These are phyloP conservation scores for Kazachstania africana DNA, from an alignment of 805 yeast species.

Conservation along the genomic window DNA sequence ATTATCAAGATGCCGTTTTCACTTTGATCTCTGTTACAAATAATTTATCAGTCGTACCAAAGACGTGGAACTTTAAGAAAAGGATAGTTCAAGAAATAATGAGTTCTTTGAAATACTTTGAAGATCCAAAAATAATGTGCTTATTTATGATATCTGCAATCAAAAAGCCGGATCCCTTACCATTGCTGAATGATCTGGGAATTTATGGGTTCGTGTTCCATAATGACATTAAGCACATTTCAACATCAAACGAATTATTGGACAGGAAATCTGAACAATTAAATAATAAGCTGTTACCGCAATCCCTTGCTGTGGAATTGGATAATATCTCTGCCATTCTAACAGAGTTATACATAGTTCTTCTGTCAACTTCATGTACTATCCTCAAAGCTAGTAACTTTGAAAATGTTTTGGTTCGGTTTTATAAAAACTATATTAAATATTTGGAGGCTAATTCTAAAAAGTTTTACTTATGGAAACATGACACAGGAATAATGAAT, in stretches of 20 bases:
- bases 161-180: slow-evolving; percentile 4
- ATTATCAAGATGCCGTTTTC: slow-evolving; percentile 18
- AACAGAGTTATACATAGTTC: slow-evolving; percentile 16
- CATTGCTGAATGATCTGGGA: slow-evolving; percentile 19
- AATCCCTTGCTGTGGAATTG: neutral
- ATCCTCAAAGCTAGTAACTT: slow-evolving; percentile 7
- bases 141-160: slow-evolving; percentile 14
- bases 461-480: slow-evolving; percentile 3
- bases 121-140: slow-evolving; percentile 19
- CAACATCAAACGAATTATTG: neutral
- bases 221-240: neutral
- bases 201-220: slow-evolving; percentile 20
- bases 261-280: neutral
- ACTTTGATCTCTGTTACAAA: slow-evolving; percentile 10
- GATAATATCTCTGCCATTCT: slow-evolving; percentile 10
- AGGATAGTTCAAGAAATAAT: slow-evolving; percentile 13
- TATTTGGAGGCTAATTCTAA: neutral
- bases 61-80: slow-evolving; percentile 11
- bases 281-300: slow-evolving; percentile 2
- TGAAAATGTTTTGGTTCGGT: slow-evolving; percentile 7
- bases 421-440: slow-evolving; percentile 7
- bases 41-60: slow-evolving; percentile 3
- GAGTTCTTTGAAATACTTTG: slow-evolving; percentile 13
- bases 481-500: slow-evolving; percentile 15
- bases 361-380: slow-evolving; percentile 8